Base-by-base conservation (phyloP, 495 filamentous ascomycete genomes). In the Achaetomiella virescens region DNA sequence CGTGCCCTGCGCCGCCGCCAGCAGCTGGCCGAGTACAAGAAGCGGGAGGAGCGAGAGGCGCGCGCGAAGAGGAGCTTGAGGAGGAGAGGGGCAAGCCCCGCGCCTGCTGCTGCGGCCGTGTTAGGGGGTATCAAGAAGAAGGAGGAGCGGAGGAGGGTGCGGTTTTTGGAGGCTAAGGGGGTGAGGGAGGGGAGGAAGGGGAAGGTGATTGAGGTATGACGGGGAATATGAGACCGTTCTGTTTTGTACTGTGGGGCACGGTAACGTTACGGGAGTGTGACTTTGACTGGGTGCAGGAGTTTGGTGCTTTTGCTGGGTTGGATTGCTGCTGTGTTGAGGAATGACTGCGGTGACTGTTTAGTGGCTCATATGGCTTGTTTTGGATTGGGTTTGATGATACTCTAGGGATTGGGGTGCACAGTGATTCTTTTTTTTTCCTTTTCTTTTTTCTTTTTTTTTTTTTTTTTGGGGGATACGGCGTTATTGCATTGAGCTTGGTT, bases 21-120 rank as follows among this genome's bases (percentile, higher is more conserved):
- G 70, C 92, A 97, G 70, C 77, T 97, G 43, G 79, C 82, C 46
- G 89, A 95, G 46, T 97, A 92, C 78, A 84, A 81, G 64, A 84
- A 78, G 52, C 78, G 92, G 3, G 91, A 96, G 69, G 86, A 88
- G 55, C 77, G 83, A 47, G 92, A 97, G 69, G 91, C 91, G 20
- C 78, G 91, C 36, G 83, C 87, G 41, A 84, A 76, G 62, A 75
- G 91, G 62, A 86, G 76, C 55, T 83, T 89, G 66, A 76, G 83
- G 24, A 75, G 88, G 40, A 68, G 87, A 38, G 71, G 81, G 59
- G 79, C 48, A 6, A 63, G 58, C 31, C 60, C 61, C 6, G 55
- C 48, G 29, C 43, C 57, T 18, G 24, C 33, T 27, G 29, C 29
- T 15, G 40, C 21, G 36, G 38, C 11, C 20, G 62, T 49, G 8